Conservation (phyloP, 768 basidiomycete species). For the Auriscalpium vulgare region DNA sequence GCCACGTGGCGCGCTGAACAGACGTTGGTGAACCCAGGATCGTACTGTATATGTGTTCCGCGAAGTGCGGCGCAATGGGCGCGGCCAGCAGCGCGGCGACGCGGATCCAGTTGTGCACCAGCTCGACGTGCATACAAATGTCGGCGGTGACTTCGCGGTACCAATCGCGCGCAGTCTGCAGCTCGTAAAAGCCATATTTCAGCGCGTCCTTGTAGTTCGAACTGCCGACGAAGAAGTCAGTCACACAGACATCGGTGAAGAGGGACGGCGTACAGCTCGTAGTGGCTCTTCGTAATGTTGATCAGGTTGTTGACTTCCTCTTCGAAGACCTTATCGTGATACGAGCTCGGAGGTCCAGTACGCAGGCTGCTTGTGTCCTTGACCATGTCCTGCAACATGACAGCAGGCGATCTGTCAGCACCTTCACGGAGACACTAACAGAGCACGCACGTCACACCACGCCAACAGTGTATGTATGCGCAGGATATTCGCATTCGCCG, state of each 20-base stretch:
- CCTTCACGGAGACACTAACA: not conserved
- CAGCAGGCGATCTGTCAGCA: constrained; percentile 1
- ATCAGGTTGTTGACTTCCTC: constrained; percentile 85
- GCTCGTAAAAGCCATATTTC: constrained; percentile 93
- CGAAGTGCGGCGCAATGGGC: constrained; percentile 89
- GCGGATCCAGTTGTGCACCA: constrained; percentile 81
- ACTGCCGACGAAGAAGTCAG: constrained; percentile 30
- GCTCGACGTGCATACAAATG: constrained; percentile 84
- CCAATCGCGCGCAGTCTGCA: constrained; percentile 89
- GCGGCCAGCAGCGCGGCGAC: constrained; percentile 70
- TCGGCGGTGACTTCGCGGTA: constrained; percentile 90
- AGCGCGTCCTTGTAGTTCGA: constrained; percentile 94
- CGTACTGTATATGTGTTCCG: constrained; percentile 82
- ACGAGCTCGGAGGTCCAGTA: constrained; percentile 56
- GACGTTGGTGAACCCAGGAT: constrained; percentile 69
- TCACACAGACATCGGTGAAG: not conserved
- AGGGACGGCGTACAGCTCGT: constrained; percentile 56
- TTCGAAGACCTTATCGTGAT: constrained; percentile 87
- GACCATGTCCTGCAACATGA: constrained; percentile 58
- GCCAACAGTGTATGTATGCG: constrained; percentile 82
- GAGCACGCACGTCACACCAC: constrained; percentile 76
- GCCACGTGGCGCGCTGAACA: constrained; percentile 81
- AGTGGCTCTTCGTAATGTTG: constrained; percentile 72
- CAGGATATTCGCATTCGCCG: constrained; percentile 93
- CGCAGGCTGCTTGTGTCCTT: constrained; percentile 66